Evolutionary conservation across 805 yeast genomes (phyloP).

Genomic region (Yarrowia bubula): DNA sequence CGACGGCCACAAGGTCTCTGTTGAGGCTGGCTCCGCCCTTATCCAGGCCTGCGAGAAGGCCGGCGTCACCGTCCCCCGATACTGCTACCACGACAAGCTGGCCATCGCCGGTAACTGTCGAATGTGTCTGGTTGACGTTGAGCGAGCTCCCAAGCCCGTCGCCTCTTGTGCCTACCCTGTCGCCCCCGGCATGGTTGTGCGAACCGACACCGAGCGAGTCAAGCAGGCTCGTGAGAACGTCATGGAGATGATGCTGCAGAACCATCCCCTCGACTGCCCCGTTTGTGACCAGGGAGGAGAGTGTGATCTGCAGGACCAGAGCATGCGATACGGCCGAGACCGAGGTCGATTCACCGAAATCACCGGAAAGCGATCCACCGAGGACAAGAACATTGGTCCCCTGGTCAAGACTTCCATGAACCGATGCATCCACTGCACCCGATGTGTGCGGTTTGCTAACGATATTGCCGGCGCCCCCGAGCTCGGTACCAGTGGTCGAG

Average conservation of each 20-base stretch:
- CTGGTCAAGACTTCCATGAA: constrained; percentile 87
- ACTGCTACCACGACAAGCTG: constrained; percentile 87
- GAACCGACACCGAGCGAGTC: constrained; percentile 73
- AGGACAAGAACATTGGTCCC: constrained; percentile 88
- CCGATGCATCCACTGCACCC: constrained; percentile 88
- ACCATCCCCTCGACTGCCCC: constrained; percentile 91
- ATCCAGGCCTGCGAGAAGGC: constrained; percentile 92
- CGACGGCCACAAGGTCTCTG: constrained; percentile 72
- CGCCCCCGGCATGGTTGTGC: constrained; percentile 83
- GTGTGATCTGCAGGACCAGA: constrained; percentile 88
- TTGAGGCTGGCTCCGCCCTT: constrained; percentile 83
- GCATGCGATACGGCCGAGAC: constrained; percentile 78
- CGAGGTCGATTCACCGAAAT: constrained; percentile 82
- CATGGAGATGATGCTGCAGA: constrained; percentile 81
- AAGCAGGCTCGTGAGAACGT: constrained; percentile 85
- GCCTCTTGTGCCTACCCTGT: constrained; percentile 93
- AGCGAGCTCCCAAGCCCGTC: constrained; percentile 82
- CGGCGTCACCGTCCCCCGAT: constrained; percentile 82
- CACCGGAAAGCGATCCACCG: constrained; percentile 83
- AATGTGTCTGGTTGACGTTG: constrained; percentile 89
- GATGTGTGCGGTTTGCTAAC: constrained; percentile 86
- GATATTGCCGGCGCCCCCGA: constrained; percentile 93
- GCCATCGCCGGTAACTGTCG: constrained; percentile 92
- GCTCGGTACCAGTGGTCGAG: constrained; percentile 85
- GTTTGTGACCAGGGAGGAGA: constrained; percentile 95